A percentile compares a stretch with the other conserved stretches of the same genome.
phyloP scores from a whole-genome alignment of 2,329 filamentous ascomycete species.

The Fusarium aywerte region DNA sequence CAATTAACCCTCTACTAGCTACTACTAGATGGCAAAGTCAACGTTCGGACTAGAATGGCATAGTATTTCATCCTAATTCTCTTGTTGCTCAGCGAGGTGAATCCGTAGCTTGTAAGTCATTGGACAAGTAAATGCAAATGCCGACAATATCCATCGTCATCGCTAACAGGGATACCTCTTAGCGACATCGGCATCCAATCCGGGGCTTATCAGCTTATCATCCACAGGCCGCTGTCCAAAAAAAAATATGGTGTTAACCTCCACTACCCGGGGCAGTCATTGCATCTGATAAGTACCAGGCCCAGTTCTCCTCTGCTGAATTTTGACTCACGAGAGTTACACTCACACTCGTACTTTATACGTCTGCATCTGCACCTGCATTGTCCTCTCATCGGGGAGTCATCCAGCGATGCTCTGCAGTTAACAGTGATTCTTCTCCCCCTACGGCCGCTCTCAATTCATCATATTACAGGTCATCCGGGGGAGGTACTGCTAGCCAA shows the following conservation, averaged over 20 bases:
- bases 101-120: neutral
- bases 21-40: too few species aligned
- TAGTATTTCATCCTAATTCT: neutral
- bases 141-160: constrained; percentile 20
- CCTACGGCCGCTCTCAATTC: constrained; percentile 34
- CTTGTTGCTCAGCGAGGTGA: neutral
- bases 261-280: constrained; percentile 20
- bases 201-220: constrained; percentile 46
- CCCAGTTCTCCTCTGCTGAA: constrained; percentile 10
- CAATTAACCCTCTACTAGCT: too few species aligned
- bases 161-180: neutral
- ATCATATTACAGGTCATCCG: constrained; percentile 33
- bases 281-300: constrained; percentile 28
- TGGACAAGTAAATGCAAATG: neutral
- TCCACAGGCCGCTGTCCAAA: constrained; percentile 8
- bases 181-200: constrained; percentile 40
- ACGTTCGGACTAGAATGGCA: neutral
- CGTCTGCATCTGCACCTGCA: neutral
- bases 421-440: constrained; percentile 30
- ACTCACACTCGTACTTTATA: constrained; percentile 3
- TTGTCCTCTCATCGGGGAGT: neutral
- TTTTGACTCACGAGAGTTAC: constrained; percentile 33
- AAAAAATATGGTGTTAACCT: constrained; percentile 29
- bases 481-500: constrained; percentile 28
- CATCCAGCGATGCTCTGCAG: constrained; percentile 39